Conservation (phyloP, 2,329 filamentous ascomycete genomes). For the Ophiocordyceps camponoti-floridani region DNA sequence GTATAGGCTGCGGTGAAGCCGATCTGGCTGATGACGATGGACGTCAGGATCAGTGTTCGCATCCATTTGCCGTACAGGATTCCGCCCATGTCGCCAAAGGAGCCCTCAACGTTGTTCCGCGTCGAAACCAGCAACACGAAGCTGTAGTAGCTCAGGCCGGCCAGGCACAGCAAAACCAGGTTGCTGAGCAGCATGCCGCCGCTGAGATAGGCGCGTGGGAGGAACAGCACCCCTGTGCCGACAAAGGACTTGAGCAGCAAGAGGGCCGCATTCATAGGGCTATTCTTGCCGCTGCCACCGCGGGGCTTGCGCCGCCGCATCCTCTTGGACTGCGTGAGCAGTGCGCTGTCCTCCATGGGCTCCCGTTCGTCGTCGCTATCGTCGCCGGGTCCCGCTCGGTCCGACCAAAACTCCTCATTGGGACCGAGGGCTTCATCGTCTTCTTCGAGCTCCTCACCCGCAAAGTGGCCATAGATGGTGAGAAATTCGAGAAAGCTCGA, state of each 20-base stretch:
- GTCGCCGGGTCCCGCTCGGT: constrained; percentile 46
- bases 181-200: constrained; percentile 97
- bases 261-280: constrained; percentile 60
- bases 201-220: constrained; percentile 85
- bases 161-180: constrained; percentile 70
- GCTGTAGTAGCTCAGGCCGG: constrained; percentile 84
- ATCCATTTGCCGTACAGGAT: constrained; percentile 83
- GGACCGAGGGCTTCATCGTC: constrained; percentile 79
- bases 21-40: constrained; percentile 88
- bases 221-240: constrained; percentile 84
- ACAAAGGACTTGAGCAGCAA: constrained; percentile 95
- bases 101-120: constrained; percentile 72
- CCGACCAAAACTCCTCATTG: constrained; percentile 82
- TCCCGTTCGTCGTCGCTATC: constrained; percentile 50
- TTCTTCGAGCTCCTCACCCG: constrained; percentile 89
- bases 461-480: constrained; percentile 91
- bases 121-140: constrained; percentile 87
- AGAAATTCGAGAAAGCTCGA: constrained; percentile 92
- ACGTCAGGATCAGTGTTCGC: constrained; percentile 70
- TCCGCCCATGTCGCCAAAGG: constrained; percentile 92
- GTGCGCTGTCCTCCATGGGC: constrained; percentile 72
- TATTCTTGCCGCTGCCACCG: constrained; percentile 57
- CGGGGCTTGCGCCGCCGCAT: constrained; percentile 63
- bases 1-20: constrained; percentile 93
- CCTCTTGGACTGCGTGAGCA: constrained; percentile 59